phyloP scores from a whole-genome alignment of 2,329 filamentous ascomycete genomes.

The Colletotrichum sansevieriae region DNA sequence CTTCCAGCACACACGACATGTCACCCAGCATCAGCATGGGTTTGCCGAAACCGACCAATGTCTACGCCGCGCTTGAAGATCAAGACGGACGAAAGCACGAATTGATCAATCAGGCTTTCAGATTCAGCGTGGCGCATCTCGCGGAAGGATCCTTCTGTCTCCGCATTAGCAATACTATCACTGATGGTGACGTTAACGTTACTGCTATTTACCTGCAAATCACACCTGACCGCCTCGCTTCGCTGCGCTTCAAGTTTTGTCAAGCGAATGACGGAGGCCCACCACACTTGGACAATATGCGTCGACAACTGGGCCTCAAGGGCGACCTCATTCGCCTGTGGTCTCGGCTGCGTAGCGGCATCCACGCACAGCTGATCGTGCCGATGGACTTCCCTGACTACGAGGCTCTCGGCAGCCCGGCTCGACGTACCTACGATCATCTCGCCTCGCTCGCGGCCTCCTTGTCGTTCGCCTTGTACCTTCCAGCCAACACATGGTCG shows the following conservation, averaged over 20 bases:
- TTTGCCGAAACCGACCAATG: too few species aligned
- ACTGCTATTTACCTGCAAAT: slow-evolving; percentile 5
- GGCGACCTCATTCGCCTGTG: background rate
- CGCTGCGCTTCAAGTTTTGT: background rate
- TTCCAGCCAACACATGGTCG: background rate
- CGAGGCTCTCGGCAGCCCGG: background rate
- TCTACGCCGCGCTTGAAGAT: too few species aligned
- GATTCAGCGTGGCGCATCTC: background rate
- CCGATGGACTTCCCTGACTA: background rate
- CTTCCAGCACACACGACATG: too few species aligned
- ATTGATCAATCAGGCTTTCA: slow-evolving; percentile 1
- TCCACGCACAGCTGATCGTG: slow-evolving; percentile 1
- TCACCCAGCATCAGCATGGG: too few species aligned
- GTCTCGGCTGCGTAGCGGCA: background rate
- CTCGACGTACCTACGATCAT: background rate
- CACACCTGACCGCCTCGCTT: slow-evolving; percentile 5
- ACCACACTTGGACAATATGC: slow-evolving; percentile 4
- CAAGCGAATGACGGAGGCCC: background rate
- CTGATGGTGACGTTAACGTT: background rate
- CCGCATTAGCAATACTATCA: background rate
- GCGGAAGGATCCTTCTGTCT: background rate
- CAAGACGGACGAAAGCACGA: too few species aligned
- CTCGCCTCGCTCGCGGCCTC: background rate
- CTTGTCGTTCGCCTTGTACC: background rate
- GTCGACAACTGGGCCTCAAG: slow-evolving; percentile 5